Base-by-base conservation (phyloP, 345 rosid genomes). In the Aquilaria yunnanensis region DNA sequence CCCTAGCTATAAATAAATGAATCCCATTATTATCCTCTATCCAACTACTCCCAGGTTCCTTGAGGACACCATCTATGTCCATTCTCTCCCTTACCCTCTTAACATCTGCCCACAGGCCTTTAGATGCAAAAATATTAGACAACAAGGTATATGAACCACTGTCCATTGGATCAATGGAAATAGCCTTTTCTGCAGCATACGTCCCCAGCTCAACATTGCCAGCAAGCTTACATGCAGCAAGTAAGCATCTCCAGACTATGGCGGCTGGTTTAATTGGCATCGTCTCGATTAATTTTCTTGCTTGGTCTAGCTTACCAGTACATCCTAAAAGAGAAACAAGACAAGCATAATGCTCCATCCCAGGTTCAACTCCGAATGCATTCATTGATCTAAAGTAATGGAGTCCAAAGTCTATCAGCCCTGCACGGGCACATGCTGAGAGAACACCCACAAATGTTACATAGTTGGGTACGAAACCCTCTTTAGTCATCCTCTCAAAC, bases 21-120 rank as follows among this genome's bases (percentile, higher is more conserved):
- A 60, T 66, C 52, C 74, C 74, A n/a, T 77, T 72, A 41, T 71
- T 54, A 30, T 78, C 67, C 72, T 76, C 76, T 70, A 85, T 78
- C 92, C 88, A 85, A 79, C 96, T 90, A 65, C 65, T 57, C 34
- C 97, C 97, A 2, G 86, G 78, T 79, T 90, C 96, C 73, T 87
- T 87, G 60, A 79, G 69, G 34, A 82, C 76, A 59, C 92, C 86
- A 32, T 69, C 80, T 7, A 56, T 13, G 52, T 84, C 84, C 96
- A 90, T 85, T 64, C 68, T 78, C 71, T 76, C 74, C 74, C 97
- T 83, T 70, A 87, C 78, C 61, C 47, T 69, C 77, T 81, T 85
- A 9, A 70, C 90, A 32, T 81, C 89, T 34, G 10, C 61, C 97
- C 97, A 87, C 96, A 77, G 83, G 32, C 92, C 84, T 54, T 82